Evolutionary conservation across 495 filamentous ascomycete species (phyloP).

Genomic region (Penicillium macrosclerotiorum): DNA sequence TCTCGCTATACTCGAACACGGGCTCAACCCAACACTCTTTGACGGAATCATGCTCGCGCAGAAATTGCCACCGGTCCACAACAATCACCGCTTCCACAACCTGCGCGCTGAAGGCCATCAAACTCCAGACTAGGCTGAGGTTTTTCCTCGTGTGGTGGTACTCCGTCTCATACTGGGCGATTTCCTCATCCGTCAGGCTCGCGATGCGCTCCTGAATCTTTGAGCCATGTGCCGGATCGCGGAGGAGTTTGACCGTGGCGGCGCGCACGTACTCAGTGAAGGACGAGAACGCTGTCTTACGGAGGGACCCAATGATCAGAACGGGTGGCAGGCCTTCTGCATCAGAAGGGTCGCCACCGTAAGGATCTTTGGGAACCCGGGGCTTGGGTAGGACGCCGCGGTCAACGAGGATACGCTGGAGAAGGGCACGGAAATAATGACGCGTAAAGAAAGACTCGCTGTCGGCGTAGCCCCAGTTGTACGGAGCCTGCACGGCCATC

Average conservation of each 20-base stretch:
- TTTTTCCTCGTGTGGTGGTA: constrained; percentile 72
- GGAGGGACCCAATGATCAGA: constrained; percentile 80
- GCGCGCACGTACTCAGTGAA: constrained; percentile 78
- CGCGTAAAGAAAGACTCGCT: constrained; percentile 87
- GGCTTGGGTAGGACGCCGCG: constrained; percentile 66
- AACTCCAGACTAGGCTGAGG: constrained; percentile 79
- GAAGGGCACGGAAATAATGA: constrained; percentile 87
- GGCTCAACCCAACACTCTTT: constrained; percentile 84
- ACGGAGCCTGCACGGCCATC: constrained; percentile 94
- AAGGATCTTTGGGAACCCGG: constrained; percentile 30
- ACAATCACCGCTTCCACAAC: constrained; percentile 89
- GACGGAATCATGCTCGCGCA: constrained; percentile 68
- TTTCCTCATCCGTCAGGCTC: constrained; percentile 67
- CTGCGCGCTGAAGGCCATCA: constrained; percentile 92
- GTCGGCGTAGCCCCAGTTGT: constrained; percentile 81
- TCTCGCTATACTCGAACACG: constrained; percentile 86
- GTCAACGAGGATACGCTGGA: constrained; percentile 89
- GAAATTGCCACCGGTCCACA: constrained; percentile 85
- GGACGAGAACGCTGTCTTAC: constrained; percentile 74
- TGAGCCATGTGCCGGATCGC: constrained; percentile 53
- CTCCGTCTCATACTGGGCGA: constrained; percentile 61
- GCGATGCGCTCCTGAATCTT: constrained; percentile 60
- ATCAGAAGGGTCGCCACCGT: constrained; percentile 27
- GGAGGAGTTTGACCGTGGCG: constrained; percentile 68
- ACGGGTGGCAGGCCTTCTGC: no score